A percentile compares a stretch with the other conserved stretches of the same genome.
phyloP scores from a whole-genome alignment of 768 basidiomycete genomes.

The Trametes gibbosa region DNA sequence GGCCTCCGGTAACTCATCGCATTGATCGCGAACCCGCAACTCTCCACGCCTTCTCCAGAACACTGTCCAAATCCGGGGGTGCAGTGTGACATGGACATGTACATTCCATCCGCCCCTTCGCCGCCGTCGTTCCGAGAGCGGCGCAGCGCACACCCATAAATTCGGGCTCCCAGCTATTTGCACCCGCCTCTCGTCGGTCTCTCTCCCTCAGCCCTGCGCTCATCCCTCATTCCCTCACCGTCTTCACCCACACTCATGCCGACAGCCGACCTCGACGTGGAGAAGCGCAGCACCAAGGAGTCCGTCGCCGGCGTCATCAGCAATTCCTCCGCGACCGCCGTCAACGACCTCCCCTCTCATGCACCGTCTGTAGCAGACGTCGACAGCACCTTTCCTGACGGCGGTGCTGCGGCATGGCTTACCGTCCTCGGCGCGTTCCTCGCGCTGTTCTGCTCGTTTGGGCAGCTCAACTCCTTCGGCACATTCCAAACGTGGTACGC shows the following conservation, averaged over 20 bases:
- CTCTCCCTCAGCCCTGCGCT: background rate
- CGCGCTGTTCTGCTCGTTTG: conserved; percentile 67
- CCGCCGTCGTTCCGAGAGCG: conserved; percentile 8
- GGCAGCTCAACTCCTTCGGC: conserved; percentile 70
- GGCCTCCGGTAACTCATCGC: conserved; percentile 14
- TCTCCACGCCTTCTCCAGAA: conserved; percentile 7
- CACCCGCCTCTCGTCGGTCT: background rate
- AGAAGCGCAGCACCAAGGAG: conserved; percentile 12
- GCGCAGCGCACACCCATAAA: conserved; percentile 19
- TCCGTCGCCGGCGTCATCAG: background rate
- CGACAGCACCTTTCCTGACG: conserved; percentile 21
- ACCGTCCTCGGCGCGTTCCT: conserved; percentile 64
- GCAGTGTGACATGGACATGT: conserved; percentile 13
- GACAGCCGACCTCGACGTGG: conserved; percentile 3
- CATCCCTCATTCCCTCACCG: background rate
- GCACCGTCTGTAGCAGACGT: background rate
- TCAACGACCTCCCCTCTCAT: conserved; percentile 7
- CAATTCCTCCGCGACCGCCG: conserved; percentile 10
- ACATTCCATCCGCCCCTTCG: background rate
- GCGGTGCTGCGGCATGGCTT: conserved; percentile 39
- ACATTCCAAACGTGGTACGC: conserved; percentile 71
- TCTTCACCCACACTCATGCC: background rate
- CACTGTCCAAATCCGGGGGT: conserved; percentile 1
- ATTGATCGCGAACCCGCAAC: conserved; percentile 5
- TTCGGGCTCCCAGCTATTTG: background rate